Conservation (phyloP, 345 rosid species). For the Pseudoturritis turrita region DNA sequence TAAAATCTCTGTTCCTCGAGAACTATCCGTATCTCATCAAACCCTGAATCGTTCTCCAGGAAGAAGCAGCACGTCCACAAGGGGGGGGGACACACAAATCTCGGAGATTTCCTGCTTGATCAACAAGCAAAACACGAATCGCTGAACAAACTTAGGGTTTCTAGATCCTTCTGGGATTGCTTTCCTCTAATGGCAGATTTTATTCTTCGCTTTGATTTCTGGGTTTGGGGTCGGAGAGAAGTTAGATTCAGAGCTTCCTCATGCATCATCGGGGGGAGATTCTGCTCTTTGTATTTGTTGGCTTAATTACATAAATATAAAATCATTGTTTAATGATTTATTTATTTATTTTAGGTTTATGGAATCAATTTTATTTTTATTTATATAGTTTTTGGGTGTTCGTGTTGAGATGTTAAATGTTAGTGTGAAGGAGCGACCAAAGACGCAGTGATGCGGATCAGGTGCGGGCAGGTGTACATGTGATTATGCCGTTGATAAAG, state of each 20-base stretch:
- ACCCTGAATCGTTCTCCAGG: constrained; percentile 36
- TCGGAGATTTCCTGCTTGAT: constrained; percentile 32
- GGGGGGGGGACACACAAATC: constrained; percentile 10
- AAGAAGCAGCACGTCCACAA: constrained; percentile 32
- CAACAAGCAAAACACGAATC: constrained; percentile 19
- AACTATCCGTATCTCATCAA: constrained; percentile 17
- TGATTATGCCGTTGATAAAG: constrained; percentile 15
- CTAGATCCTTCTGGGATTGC: not conserved
- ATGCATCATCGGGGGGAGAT: constrained; percentile 33
- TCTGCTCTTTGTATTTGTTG: constrained; percentile 5
- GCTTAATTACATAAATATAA: not conserved
- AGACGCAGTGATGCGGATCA: constrained; percentile 13
- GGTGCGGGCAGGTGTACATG: constrained; percentile 29
- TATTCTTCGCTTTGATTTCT: constrained; percentile 19
- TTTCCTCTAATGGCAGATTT: not conserved
- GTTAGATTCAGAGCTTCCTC: constrained; percentile 33
- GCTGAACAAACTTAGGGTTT: constrained; percentile 36
- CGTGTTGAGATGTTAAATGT: constrained; percentile 26
- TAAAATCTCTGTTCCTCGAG: constrained; percentile 3
- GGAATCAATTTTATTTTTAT: not conserved
- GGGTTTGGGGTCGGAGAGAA: constrained; percentile 13
- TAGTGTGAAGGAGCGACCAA: not conserved
- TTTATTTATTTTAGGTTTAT: not conserved
- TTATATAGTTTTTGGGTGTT: not conserved
- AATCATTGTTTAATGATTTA: not conserved